A percentile compares a stretch with the other conserved stretches of the same genome.
Evolutionary conservation across 257 asterid genomes (phyloP).

Genomic region (Nicotiana undulata): DNA sequence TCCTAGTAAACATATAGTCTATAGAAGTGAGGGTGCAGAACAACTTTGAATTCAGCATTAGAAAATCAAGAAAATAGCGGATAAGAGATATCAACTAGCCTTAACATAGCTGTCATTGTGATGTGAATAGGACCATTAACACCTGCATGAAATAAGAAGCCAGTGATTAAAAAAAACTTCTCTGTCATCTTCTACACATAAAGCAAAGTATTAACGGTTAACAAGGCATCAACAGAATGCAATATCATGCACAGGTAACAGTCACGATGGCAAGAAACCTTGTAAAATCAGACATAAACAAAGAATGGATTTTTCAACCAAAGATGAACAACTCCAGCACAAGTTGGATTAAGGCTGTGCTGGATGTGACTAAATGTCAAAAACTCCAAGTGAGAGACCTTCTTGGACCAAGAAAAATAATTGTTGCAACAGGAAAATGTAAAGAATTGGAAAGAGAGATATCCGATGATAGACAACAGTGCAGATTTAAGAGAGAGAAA

Average conservation of each 20-base stretch:
- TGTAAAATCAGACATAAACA: not conserved
- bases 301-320: not conserved
- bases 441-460: not conserved
- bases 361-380: not conserved
- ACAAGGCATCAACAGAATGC: not conserved
- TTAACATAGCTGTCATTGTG: constrained; percentile 27
- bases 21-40: not conserved
- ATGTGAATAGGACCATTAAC: constrained; percentile 40
- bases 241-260: not conserved
- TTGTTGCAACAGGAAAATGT: not conserved
- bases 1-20: not conserved
- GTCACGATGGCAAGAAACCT: not conserved
- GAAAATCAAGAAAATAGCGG: not conserved
- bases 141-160: constrained; percentile 20
- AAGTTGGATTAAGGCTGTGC: not conserved
- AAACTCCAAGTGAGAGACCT: not conserved
- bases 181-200: not conserved
- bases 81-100: constrained; percentile 14
- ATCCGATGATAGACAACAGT: not conserved
- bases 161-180: not conserved
- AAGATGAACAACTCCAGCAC: not conserved
- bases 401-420: too few species aligned
- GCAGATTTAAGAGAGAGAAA: not conserved
- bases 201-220: not conserved
- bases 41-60: not conserved